A percentile compares a stretch with the other conserved stretches of the same genome.
phyloP scores from a whole-genome alignment of 176 grass and related monocot genomes.

The Phoenix roebelenii region DNA sequence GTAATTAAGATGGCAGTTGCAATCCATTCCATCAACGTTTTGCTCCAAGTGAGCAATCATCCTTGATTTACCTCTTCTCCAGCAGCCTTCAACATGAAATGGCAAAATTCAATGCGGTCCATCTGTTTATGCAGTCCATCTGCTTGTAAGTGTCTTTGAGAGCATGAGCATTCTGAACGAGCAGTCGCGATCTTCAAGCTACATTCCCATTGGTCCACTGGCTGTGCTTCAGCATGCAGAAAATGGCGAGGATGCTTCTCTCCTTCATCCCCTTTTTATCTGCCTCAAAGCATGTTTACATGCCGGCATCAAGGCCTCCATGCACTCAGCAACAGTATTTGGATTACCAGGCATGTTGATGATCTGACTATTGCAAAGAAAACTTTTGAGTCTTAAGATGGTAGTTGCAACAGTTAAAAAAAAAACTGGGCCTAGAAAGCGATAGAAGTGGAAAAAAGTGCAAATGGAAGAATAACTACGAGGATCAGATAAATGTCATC shows the following conservation, averaged over 20 bases:
- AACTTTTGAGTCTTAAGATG: too few relatives aligned
- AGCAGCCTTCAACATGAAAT: too few relatives aligned
- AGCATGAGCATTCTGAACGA: slow-evolving; percentile 37
- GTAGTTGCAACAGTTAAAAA: background rate
- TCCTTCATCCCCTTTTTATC: slow-evolving; percentile 70
- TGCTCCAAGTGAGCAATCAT: too few relatives aligned
- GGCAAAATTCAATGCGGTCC: too few relatives aligned
- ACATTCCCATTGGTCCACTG: slow-evolving; percentile 62
- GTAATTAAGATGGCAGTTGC: too few relatives aligned
- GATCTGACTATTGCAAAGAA: slow-evolving; percentile 17
- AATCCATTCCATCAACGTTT: too few relatives aligned
- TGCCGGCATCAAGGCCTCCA: slow-evolving; percentile 59
- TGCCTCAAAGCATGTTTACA: slow-evolving; percentile 75
- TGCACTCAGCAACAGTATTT: slow-evolving; percentile 76
- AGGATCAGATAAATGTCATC: background rate
- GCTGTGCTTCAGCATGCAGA: slow-evolving; percentile 38
- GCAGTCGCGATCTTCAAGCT: slow-evolving; percentile 42
- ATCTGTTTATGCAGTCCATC: background rate
- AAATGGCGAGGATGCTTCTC: slow-evolving; percentile 79
- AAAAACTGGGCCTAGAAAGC: too few relatives aligned
- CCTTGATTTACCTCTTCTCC: too few relatives aligned
- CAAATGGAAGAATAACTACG: background rate
- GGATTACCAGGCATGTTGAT: slow-evolving; percentile 98
- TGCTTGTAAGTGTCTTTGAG: slow-evolving; percentile 11
- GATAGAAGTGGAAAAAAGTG: background rate